Conservation (phyloP, 495 filamentous ascomycete genomes). For the Tuber umbilicatum region DNA sequence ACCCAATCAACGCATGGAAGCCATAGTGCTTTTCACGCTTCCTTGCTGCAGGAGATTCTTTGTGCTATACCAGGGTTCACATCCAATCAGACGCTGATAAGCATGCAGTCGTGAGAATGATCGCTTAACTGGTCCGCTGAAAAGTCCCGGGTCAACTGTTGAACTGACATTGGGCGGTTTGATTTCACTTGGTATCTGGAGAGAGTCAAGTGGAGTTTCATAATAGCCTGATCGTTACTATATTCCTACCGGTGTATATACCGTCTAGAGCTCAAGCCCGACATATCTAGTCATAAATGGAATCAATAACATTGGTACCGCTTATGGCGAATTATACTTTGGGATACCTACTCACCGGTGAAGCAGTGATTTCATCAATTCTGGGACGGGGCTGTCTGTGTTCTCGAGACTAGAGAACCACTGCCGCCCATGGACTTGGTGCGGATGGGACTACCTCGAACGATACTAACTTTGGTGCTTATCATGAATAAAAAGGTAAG, state of each 20-base stretch:
- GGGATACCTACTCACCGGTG: constrained; percentile 50
- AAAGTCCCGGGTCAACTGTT: constrained; percentile 46
- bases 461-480: constrained; percentile 50
- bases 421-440: constrained; percentile 52
- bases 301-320: constrained; percentile 47
- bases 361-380: constrained; percentile 53
- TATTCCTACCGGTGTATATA: constrained; percentile 51
- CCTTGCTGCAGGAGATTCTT: constrained; percentile 8
- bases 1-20: neutral
- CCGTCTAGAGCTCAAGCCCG: constrained; percentile 48
- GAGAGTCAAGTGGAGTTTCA: constrained; percentile 48
- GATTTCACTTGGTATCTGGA: constrained; percentile 48
- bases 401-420: constrained; percentile 52
- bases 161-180: constrained; percentile 48
- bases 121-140: constrained; percentile 48
- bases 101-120: constrained; percentile 48
- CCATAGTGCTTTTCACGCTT: constrained; percentile 4
- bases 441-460: constrained; percentile 50
- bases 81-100: constrained; percentile 31
- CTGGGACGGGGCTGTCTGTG: constrained; percentile 54
- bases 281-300: constrained; percentile 48
- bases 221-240: constrained; percentile 57
- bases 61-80: constrained; percentile 8
- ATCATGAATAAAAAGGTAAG: constrained; percentile 51
- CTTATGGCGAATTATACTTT: constrained; percentile 50